phyloP scores from a whole-genome alignment of 73 alveolate genomes.

The Breviolum minutum region DNA sequence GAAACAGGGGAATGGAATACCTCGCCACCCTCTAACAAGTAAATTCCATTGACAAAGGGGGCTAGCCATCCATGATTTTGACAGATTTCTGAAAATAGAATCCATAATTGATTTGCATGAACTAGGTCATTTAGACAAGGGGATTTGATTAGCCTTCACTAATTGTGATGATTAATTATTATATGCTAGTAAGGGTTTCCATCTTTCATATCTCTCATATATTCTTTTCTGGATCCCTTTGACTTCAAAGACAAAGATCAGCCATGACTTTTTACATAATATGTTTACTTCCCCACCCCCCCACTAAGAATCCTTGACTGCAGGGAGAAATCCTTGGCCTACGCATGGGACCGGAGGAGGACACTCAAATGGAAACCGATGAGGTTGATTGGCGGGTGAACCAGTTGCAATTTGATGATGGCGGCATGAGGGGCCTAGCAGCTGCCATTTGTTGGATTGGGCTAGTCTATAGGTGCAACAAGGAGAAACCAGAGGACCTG shows the following conservation, averaged over 20 bases:
- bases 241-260: too few relatives aligned
- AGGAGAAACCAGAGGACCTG: not conserved
- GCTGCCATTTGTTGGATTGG: not conserved
- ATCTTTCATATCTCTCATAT: too few relatives aligned
- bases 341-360: not conserved
- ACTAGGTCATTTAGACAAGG: not conserved
- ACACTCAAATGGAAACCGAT: not conserved
- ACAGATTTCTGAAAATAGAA: not conserved
- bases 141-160: too few relatives aligned
- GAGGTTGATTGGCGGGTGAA: not conserved
- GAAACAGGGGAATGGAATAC: not conserved
- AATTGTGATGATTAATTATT: too few relatives aligned
- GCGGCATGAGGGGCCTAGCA: not conserved
- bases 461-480: not conserved
- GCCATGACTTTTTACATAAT: too few relatives aligned
- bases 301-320: not conserved
- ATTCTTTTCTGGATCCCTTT: too few relatives aligned
- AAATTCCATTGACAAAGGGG: too few relatives aligned
- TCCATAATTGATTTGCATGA: not conserved
- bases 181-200: too few relatives aligned
- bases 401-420: not conserved
- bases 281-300: too few relatives aligned
- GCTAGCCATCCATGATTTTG: too few relatives aligned
- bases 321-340: slow-evolving; percentile 8
- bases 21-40: not conserved